Conservation (phyloP, 805 yeast genomes). For the Isabelozyma rhagii region DNA sequence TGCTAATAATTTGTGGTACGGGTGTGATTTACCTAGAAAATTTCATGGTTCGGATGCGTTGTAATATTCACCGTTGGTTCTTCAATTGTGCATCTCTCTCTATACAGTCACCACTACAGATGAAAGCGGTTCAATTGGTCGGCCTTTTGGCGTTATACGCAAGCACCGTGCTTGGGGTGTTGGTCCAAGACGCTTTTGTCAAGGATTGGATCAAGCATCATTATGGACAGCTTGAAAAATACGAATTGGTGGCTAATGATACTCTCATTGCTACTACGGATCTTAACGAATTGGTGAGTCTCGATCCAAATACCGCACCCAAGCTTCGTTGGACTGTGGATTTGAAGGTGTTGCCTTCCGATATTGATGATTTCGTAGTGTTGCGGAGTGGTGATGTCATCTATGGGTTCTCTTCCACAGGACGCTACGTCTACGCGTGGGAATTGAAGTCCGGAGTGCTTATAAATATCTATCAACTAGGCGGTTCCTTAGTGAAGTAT, state of each 20-base stretch:
- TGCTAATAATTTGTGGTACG: too few species aligned
- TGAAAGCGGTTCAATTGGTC: neutral
- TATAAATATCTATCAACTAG: conserved; percentile 4
- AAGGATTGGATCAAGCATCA: conserved; percentile 54
- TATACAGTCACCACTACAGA: neutral
- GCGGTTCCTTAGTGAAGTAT: conserved; percentile 5
- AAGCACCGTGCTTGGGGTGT: conserved; percentile 13
- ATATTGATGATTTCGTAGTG: conserved; percentile 5
- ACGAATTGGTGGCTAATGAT: conserved; percentile 2
- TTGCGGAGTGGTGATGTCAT: conserved; percentile 5
- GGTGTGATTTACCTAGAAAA: too few species aligned
- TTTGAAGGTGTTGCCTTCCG: conserved; percentile 10
- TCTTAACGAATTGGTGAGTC: conserved; percentile 10
- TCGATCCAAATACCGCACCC: conserved; percentile 1
- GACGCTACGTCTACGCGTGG: conserved; percentile 7
- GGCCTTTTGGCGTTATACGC: neutral
- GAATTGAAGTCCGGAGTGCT: conserved; percentile 11
- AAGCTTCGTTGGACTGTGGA: conserved; percentile 15
- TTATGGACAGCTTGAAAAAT: conserved; percentile 38
- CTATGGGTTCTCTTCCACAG: conserved; percentile 10
- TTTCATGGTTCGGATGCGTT: neutral
- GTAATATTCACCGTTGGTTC: neutral
- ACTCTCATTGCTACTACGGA: conserved; percentile 12
- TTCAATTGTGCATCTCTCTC: neutral
- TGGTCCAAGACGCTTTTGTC: conserved; percentile 51